Base-by-base conservation (phyloP, 495 filamentous ascomycete genomes). In the Parmelia sp. region DNA sequence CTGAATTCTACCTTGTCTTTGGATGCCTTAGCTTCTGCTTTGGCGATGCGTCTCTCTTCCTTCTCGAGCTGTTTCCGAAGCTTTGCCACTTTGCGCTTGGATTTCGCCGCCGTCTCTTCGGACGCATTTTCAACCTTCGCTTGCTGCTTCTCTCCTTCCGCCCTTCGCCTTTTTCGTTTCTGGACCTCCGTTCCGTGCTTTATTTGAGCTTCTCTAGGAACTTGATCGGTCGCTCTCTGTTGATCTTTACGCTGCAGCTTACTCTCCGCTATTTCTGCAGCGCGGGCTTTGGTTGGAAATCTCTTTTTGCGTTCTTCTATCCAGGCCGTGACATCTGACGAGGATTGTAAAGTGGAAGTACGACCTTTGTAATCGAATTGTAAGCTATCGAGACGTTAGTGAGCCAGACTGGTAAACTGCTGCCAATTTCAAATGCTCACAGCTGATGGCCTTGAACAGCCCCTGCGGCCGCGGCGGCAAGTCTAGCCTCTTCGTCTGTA, bases 231-330 rank as follows among this genome's bases (percentile, higher is more conserved):
- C 36, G 33, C 44, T 68, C 57, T 63, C 15, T 62, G 44, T 58
- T 25, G 63, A 31, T 61, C 61, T 58, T 63, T 39, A 58, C 51
- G 49, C 47, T 40, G 62, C 42, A 56, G 56, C 55, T 59, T 64
- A 12, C 27, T 11, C 35, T 58, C 27, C 35, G 62, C 56, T 53
- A 58, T 62, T 45, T 68, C 66, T 31, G 42, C 66, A 58, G 37
- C 51, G 25, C 63, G 66, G 31, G 58, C 66, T 72, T 84, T 81
- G 0, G 91, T 96, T 5, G 92, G 92, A 71, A 81, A 96, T 23
- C 84, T 84, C 68, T 86, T 88, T 69, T 82, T 86, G 29, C 92
- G 85, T 72, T 94, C 90, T 47, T 83, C 85, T 62, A 95, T 85
- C 89, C 90, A 96, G 25, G 85, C 83, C 17, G 83, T 81, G 62